Percentiles rank a stretch among this genome's conserved stretches.
These are phyloP conservation scores for Podaxis sp. DNA, from an alignment of 768 basidiomycete genomes.

Conservation along the genomic window DNA sequence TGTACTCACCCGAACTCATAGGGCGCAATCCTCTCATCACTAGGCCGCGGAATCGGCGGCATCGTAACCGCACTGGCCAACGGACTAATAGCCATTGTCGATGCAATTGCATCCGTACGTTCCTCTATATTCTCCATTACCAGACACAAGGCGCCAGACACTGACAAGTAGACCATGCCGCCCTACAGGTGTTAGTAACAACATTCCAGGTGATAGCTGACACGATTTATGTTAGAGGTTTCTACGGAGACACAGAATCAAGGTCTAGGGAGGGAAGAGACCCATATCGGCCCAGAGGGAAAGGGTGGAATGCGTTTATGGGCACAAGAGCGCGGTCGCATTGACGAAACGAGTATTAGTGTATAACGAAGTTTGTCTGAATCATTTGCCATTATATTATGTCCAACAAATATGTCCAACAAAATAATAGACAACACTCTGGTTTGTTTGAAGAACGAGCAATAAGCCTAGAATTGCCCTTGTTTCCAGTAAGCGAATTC, in stretches of 20 bases:
- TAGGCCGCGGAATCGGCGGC: not conserved
- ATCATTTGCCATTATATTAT: not conserved
- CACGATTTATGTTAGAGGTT: constrained; percentile 51
- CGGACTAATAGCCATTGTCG: constrained; percentile 49
- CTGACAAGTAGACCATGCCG: not conserved
- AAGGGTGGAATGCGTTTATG: not conserved
- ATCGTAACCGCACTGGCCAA: not conserved
- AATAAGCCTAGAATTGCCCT: constrained; percentile 6
- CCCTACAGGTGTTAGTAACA: constrained; percentile 54
- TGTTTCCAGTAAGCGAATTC: constrained; percentile 39
- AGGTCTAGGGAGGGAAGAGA: not conserved
- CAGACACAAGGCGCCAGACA: too few species aligned
- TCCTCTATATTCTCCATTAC: not conserved
- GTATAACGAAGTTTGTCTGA: not conserved
- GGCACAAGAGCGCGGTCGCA: not conserved
- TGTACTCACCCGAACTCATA: not conserved
- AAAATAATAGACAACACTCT: not conserved
- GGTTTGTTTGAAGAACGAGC: not conserved
- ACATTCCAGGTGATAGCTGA: constrained; percentile 62
- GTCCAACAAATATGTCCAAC: not conserved
- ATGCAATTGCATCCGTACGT: constrained; percentile 58
- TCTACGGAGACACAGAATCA: constrained; percentile 8
- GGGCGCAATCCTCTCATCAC: not conserved
- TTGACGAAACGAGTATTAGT: not conserved
- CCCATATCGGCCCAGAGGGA: not conserved